Percentiles rank a stretch among this genome's conserved stretches.
These are phyloP conservation scores for Plectosphaerella sp. DNA, from an alignment of 2,329 filamentous ascomycete species.

Conservation along the genomic window DNA sequence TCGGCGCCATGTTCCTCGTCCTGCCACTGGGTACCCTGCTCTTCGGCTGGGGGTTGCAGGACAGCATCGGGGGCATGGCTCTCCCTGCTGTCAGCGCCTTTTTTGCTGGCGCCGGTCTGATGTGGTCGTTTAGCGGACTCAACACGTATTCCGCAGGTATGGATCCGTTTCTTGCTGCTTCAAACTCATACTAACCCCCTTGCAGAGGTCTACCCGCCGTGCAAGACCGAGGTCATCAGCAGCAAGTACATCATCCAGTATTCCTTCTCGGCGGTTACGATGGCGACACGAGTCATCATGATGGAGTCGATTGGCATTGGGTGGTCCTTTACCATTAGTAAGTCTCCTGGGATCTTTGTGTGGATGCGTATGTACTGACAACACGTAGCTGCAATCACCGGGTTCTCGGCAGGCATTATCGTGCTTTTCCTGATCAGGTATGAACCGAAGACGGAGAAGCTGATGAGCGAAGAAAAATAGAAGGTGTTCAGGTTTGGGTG, in stretches of 20 bases:
- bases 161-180: conserved; percentile 1
- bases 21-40: conserved; percentile 24
- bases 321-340: conserved; percentile 43
- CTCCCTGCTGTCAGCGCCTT: conserved; percentile 28
- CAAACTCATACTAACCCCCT: background rate
- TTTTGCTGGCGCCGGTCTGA: conserved; percentile 25
- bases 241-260: conserved; percentile 15
- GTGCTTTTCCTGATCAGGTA: conserved; percentile 1
- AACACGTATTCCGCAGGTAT: conserved; percentile 34
- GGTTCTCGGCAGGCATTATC: background rate
- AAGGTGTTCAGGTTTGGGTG: no score
- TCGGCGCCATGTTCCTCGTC: conserved; percentile 22
- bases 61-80: conserved; percentile 25
- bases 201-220: conserved; percentile 11
- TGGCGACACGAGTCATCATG: conserved; percentile 47
- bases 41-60: conserved; percentile 30
- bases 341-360: background rate
- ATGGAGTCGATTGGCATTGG: conserved; percentile 45
- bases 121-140: conserved; percentile 30
- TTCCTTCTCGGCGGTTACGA: conserved; percentile 31
- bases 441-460: conserved; percentile 2
- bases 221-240: conserved; percentile 11
- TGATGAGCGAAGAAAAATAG: background rate
- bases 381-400: background rate
- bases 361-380: background rate